Evolutionary conservation across 352 stramenopile genomes (phyloP).

Genomic region (Heterotrichella gracilis): DNA sequence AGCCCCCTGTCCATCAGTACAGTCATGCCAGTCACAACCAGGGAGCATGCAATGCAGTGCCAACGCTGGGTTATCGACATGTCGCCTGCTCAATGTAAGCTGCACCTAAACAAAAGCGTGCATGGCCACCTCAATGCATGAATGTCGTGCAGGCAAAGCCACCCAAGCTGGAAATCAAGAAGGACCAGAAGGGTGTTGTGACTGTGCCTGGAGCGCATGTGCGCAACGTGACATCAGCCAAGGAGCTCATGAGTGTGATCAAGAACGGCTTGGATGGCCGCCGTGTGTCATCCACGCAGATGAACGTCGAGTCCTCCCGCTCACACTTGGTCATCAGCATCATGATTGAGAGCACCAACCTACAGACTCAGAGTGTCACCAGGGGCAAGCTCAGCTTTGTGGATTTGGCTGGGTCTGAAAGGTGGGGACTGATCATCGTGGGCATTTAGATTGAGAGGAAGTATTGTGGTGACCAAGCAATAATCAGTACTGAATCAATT

Average conservation of each 20-base stretch:
- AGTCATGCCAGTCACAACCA: too few species aligned
- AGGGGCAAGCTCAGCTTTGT: conserved; percentile 59
- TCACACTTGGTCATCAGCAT: conserved; percentile 87
- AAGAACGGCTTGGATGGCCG: conserved; percentile 17
- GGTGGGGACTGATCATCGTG: conserved; percentile 69
- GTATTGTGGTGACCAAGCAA: too few species aligned
- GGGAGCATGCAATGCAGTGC: too few species aligned
- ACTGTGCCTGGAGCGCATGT: conserved; percentile 14
- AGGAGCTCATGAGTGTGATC: conserved; percentile 17
- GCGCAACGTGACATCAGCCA: not conserved
- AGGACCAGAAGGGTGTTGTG: conserved; percentile 21
- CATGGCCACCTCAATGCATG: conserved; percentile 5
- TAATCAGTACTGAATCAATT: too few species aligned
- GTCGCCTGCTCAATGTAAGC: too few species aligned
- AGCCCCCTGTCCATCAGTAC: too few species aligned
- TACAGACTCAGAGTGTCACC: conserved; percentile 48
- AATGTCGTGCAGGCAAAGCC: conserved; percentile 8
- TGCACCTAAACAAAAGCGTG: too few species aligned
- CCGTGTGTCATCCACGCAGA: conserved; percentile 55
- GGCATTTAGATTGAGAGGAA: too few species aligned
- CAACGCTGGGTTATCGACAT: too few species aligned
- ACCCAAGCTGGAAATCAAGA: conserved; percentile 38
- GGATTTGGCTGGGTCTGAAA: conserved; percentile 74
- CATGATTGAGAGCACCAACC: conserved; percentile 39
- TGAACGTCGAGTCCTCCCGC: conserved; percentile 82